Base-by-base conservation (phyloP, 2,329 filamentous ascomycete genomes). In the Pyrenophora graminea region DNA sequence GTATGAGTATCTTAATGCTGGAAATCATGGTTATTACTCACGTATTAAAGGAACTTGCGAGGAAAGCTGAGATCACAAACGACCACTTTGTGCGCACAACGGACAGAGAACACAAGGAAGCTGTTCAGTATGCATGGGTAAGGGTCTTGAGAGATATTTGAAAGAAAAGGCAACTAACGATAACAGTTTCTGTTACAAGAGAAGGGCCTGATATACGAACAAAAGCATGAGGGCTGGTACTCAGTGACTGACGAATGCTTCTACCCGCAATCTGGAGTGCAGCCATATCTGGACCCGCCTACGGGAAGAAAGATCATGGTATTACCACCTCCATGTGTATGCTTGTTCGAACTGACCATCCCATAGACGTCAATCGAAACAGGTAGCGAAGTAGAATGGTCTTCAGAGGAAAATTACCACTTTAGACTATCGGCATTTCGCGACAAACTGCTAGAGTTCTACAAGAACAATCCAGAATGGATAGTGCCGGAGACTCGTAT, bases 241-340 rank as follows among this genome's bases (percentile, higher is more conserved):
- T 94, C 89, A 48, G 88, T 99, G 46, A 91, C 90, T 71, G 94
- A 99, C 72, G 94, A 99, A 79, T 93, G 93, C 33, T 99, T 96
- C 74, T 97, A 97, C 70, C 91, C 93, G 0, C 82, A 87, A 45
- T 84, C 85, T 6, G 79, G 86, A 65, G 85, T 97, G 21, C 85
- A 91, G 66, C 82, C 87, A 37, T 83, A 85, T 43, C 77, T 94
- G 32, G 88, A 92, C 59, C 89, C 91, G 4, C 80, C 85, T 39
- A 96, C 91, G 0, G 94, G 94, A 3, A 83, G 86, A 60, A 92
- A 90, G 65, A 86, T 89, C 56, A 90, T 91, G 85, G 88, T 83
- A 71, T 63, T 68, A 13, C 15, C 7, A 19, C 4, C 39, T 36
- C 10, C 10, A n/a, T n/a, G 18, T 27, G 4, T 17, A 19, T 31